phyloP scores from a whole-genome alignment of 208 protist species.

The Trypanosoma scelopori region DNA sequence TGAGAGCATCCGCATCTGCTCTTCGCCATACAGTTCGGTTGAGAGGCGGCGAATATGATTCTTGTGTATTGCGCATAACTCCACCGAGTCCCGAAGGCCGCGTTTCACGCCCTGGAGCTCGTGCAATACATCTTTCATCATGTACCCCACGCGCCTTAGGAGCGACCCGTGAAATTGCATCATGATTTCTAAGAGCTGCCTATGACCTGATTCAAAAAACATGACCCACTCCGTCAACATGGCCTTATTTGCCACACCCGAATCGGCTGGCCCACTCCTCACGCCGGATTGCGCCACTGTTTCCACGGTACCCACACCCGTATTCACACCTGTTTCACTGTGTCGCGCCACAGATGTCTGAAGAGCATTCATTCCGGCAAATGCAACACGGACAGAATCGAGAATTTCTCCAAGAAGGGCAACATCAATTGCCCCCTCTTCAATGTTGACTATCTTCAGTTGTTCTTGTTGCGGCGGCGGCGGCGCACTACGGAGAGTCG shows the following conservation, averaged over 20 bases:
- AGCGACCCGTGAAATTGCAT: neutral
- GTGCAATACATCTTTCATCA: slow-evolving; percentile 7
- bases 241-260: neutral
- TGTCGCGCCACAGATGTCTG: neutral
- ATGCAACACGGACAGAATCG: neutral
- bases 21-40: slow-evolving; percentile 1
- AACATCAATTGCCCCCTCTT: slow-evolving; percentile 1
- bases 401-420: neutral
- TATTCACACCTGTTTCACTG: neutral
- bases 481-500: neutral
- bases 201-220: slow-evolving; percentile 1
- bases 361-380: slow-evolving; percentile 15
- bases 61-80: slow-evolving; percentile 16
- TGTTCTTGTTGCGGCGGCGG: neutral
- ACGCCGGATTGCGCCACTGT: no score
- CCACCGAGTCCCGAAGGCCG: slow-evolving; percentile 14
- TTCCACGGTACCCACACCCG: neutral
- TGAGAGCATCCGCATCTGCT: neutral
- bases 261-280: no score
- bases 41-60: slow-evolving; percentile 13
- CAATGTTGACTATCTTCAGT: neutral
- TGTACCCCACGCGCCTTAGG: slow-evolving; percentile 7
- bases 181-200: neutral
- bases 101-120: slow-evolving; percentile 5
- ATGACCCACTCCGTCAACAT: neutral